Evolutionary conservation across 768 basidiomycete genomes (phyloP), one percentile per base, ranked within the genome.

Genomic region (Collybiopsis confluens): DNA sequence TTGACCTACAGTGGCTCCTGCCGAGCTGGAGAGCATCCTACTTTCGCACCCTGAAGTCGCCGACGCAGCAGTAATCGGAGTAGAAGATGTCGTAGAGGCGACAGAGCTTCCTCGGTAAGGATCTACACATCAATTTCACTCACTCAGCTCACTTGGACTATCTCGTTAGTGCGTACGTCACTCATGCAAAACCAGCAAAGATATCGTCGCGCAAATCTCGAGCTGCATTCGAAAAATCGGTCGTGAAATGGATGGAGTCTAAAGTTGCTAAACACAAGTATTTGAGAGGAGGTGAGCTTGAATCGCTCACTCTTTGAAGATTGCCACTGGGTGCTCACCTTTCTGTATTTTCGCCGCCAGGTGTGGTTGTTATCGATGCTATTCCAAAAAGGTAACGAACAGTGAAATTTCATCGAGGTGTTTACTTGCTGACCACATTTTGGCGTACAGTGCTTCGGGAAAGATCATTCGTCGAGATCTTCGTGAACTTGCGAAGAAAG

Each of bases 391-490:
- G 38, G 38, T 40, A 40, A 40, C 30, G 5, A 20, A 6, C n/a
- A 6, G 13, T n/a, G 6, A 16, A 40, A 15, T 40, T 4, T 5
- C n/a, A 35, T 16, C 45, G 30, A n/a, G 30, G 35, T 21, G 9
- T 1, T 36, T 6, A 16, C 26, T 24, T 37, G n/a, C 24, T 28
- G 50, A 40, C 5, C n/a, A 16, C 6, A 16, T 5, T 5, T 40
- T 40, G 9, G 16, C 38, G 15, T 15, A 15, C 6, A 86, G 90
- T 59, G 83, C 91, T 28, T 80, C 90, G 51, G 93, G 93, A 2
- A 95, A 95, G 70, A 96, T 96, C 60, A 68, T 95, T 33, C 77
- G 91, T 43, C 79, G 88, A 23, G 80, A 92, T 57, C 72, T 95
- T 41, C 78, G 90, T 8, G 87, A 85, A 2, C 68, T 73, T 40